A percentile compares a stretch with the other conserved stretches of the same genome.
Conservation (phyloP, 2,329 filamentous ascomycete genomes). For the Curvularia lunata region DNA sequence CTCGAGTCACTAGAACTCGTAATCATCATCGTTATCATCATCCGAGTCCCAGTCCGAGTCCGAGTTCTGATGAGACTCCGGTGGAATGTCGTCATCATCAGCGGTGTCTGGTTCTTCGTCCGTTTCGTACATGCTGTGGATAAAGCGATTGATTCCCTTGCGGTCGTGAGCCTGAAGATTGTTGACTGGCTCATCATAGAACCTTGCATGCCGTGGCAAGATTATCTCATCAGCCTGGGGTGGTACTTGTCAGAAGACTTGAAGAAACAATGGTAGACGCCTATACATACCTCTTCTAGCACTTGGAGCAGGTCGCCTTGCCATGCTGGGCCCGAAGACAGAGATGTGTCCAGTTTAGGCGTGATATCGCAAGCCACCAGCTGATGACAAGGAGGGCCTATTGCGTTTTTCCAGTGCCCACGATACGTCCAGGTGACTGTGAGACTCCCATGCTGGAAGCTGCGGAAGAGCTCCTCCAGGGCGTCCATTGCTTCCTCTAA, state of each 20-base stretch:
- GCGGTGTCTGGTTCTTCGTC: background rate
- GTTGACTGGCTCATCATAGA: background rate
- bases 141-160: background rate
- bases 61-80: background rate
- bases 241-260: no score
- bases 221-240: background rate
- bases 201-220: background rate
- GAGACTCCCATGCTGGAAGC: background rate
- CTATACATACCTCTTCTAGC: background rate
- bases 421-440: slow-evolving; percentile 6
- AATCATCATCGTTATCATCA: background rate
- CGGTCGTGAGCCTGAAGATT: background rate
- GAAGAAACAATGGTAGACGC: no score
- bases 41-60: no score
- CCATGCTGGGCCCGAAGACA: background rate
- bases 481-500: slow-evolving; percentile 1
- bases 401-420: background rate
- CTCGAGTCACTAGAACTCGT: background rate
- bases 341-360: background rate
- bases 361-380: background rate
- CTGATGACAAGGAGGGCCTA: background rate
- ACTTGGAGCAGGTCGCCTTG: background rate
- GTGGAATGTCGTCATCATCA: background rate
- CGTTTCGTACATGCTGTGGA: background rate
- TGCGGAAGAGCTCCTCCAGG: background rate